A percentile compares a stretch with the other conserved stretches of the same genome.
phyloP scores from a whole-genome alignment of 73 alveolate genomes.

The Tetrahymena malaccensis region DNA sequence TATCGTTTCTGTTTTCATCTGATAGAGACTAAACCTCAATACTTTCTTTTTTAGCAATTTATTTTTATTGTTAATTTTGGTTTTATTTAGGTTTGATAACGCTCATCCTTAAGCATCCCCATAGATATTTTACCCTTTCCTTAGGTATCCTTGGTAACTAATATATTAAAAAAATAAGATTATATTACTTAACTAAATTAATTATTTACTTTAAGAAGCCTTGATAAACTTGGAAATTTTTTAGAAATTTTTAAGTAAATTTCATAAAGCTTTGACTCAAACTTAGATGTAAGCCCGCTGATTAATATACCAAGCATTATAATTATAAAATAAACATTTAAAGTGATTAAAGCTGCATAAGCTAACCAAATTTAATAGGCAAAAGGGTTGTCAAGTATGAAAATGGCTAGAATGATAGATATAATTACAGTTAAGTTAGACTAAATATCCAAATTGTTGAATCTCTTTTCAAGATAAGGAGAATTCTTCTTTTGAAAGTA shows the following conservation, averaged over 20 bases:
- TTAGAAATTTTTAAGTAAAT: not conserved
- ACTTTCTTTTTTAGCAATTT: not conserved
- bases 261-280: not conserved
- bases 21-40: not conserved
- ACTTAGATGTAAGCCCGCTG: not conserved
- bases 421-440: conserved; percentile 9
- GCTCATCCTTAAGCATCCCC: not conserved
- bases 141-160: not conserved
- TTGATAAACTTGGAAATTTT: not conserved
- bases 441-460: conserved; percentile 9
- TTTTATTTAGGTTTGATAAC: not conserved
- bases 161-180: not conserved
- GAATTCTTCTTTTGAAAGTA: not conserved
- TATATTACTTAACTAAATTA: not conserved
- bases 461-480: conserved; percentile 23
- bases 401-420: not conserved
- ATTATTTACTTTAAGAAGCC: not conserved
- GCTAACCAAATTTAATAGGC: not conserved
- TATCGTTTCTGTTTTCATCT: not conserved
- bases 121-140: not conserved
- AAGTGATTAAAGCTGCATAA: not conserved
- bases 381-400: not conserved
- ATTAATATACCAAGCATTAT: not conserved
- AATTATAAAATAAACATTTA: not conserved
- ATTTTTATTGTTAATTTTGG: not conserved